A percentile compares a stretch with the other conserved stretches of the same genome.
These are phyloP conservation scores for Ensete glaucum DNA, from an alignment of 176 grass and related monocot species.

Conservation along the genomic window DNA sequence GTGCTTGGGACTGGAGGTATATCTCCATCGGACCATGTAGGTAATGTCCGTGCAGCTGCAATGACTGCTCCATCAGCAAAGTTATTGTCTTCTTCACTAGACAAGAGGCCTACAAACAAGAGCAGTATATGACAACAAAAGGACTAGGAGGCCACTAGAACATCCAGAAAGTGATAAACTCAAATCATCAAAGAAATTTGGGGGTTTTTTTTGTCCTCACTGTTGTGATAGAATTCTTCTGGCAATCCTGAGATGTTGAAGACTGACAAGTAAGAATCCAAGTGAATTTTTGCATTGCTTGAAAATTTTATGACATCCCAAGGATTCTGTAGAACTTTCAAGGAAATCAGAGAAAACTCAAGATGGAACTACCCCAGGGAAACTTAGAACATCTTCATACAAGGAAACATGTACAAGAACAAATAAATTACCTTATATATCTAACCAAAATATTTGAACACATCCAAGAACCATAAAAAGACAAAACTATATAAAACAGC, in stretches of 20 bases:
- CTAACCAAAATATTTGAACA: background rate
- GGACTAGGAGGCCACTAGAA: slow-evolving; percentile 14
- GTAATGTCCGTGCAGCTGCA: slow-evolving; percentile 75
- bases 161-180: slow-evolving; percentile 2
- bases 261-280: slow-evolving; percentile 78
- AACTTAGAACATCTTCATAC: background rate
- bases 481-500: too few relatives aligned
- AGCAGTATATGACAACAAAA: background rate
- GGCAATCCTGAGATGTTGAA: slow-evolving; percentile 88
- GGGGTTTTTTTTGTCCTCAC: slow-evolving; percentile 30
- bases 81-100: slow-evolving; percentile 37
- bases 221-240: slow-evolving; percentile 74
- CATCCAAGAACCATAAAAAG: background rate
- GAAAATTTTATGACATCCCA: slow-evolving; percentile 93
- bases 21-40: slow-evolving; percentile 81
- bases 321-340: slow-evolving; percentile 58
- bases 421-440: background rate
- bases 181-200: slow-evolving; percentile 3
- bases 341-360: background rate
- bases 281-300: slow-evolving; percentile 55
- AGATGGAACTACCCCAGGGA: background rate
- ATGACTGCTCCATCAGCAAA: slow-evolving; percentile 81
- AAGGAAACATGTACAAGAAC: background rate
- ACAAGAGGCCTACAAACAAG: slow-evolving; percentile 34
- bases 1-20: slow-evolving; percentile 64